These are phyloP conservation scores for Rutidosis leptorrhynchoides DNA, from an alignment of 129 eudicot species.

Conservation along the genomic window DNA sequence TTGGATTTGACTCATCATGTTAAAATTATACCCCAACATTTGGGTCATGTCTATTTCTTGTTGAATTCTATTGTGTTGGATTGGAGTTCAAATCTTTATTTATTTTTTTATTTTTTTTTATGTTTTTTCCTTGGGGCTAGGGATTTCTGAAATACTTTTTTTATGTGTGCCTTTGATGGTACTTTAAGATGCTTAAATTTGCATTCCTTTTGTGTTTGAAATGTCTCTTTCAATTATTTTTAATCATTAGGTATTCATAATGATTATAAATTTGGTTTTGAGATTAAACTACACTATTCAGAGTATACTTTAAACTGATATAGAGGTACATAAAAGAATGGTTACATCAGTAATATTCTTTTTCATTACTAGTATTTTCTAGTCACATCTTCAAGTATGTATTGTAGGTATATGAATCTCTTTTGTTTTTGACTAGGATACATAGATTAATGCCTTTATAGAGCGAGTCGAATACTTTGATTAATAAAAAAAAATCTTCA, in stretches of 20 bases:
- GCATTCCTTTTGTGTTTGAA: conserved; percentile 22
- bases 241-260: not conserved
- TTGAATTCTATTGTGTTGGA: conserved; percentile 21
- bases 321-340: no score
- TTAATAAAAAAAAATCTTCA: no score
- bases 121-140: conserved; percentile 14
- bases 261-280: no score
- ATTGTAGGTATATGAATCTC: no score
- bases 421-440: no score
- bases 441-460: no score
- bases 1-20: conserved; percentile 43
- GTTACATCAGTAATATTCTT: no score
- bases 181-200: conserved; percentile 10
- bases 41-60: conserved; percentile 32
- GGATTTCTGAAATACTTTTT: not conserved
- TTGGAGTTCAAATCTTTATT: conserved; percentile 26
- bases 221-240: conserved; percentile 16
- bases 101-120: conserved; percentile 7
- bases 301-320: no score
- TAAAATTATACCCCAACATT: conserved; percentile 17
- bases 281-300: no score
- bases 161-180: conserved; percentile 14
- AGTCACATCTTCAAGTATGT: no score
- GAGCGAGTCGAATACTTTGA: no score
- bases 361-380: no score